Conservation (phyloP, 2,329 filamentous ascomycete genomes). For the Aspergillus pseudonomiae region DNA sequence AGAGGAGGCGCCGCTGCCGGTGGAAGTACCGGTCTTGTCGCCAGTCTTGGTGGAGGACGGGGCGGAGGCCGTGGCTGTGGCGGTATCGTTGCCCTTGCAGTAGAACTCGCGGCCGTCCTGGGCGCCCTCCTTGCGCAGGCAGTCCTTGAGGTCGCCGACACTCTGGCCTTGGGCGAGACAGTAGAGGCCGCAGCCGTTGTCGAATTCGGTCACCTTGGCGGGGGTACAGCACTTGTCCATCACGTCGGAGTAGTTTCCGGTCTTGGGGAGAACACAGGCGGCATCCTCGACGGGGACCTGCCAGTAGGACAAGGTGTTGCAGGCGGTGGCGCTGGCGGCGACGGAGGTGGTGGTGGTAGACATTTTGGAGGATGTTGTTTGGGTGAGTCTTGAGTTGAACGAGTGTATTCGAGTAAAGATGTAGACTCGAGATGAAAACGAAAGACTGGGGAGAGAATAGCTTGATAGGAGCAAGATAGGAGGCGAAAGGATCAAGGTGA, state of each 20-base stretch:
- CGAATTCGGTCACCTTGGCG: conserved; percentile 50
- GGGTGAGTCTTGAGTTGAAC: background rate
- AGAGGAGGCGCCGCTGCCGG: conserved; percentile 6
- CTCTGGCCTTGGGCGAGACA: conserved; percentile 50
- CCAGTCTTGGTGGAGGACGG: conserved; percentile 15
- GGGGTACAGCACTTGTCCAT: conserved; percentile 52
- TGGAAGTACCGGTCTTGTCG: conserved; percentile 7
- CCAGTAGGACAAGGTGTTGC: conserved; percentile 39
- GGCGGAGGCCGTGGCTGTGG: conserved; percentile 30
- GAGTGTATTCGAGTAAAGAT: background rate
- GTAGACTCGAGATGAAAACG: background rate
- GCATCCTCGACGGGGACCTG: conserved; percentile 49
- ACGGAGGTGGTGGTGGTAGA: conserved; percentile 26
- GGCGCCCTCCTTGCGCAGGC: conserved; percentile 46
- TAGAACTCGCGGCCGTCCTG: conserved; percentile 43
- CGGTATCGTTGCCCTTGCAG: conserved; percentile 44
- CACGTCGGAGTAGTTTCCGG: conserved; percentile 46
- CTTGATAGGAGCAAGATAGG: background rate
- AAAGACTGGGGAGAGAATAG: background rate
- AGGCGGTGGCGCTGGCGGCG: conserved; percentile 16
- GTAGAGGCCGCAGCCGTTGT: conserved; percentile 55
- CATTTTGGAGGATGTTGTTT: conserved; percentile 19
- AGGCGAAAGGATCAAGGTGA: background rate
- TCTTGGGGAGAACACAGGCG: conserved; percentile 49
- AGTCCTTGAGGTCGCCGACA: conserved; percentile 40